A percentile compares a stretch with the other conserved stretches of the same genome.
These are phyloP conservation scores for Heracleum sosnowskyi DNA, from an alignment of 129 eudicot genomes.

Conservation along the genomic window DNA sequence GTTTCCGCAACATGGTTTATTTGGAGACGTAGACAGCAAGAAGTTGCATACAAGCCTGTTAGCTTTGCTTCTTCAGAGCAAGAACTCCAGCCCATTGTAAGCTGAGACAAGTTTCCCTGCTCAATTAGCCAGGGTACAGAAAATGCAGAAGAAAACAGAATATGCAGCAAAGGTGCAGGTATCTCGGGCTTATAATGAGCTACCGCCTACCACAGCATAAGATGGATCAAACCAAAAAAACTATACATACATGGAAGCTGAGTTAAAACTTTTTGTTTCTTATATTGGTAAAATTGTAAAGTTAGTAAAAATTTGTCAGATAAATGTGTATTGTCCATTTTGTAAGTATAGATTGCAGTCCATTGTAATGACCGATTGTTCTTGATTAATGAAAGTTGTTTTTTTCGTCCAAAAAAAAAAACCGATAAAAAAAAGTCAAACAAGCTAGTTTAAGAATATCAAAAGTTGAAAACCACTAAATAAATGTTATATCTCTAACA, in stretches of 20 bases:
- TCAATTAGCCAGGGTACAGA: not conserved
- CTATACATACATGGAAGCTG: not conserved
- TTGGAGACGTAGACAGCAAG: constrained; percentile 53
- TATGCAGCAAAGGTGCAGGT: not conserved
- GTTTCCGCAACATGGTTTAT: constrained; percentile 61
- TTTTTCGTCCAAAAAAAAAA: too few relatives aligned
- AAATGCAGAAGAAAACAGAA: not conserved
- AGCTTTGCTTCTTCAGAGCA: constrained; percentile 64
- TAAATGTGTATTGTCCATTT: not conserved
- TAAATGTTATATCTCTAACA: not conserved
- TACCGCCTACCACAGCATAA: not conserved
- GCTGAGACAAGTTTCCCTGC: constrained; percentile 2
- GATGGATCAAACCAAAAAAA: not conserved
- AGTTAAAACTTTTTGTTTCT: not conserved
- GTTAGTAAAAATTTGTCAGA: not conserved
- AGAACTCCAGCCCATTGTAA: constrained; percentile 84
- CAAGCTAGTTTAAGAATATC: too few relatives aligned
- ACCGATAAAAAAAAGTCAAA: too few relatives aligned
- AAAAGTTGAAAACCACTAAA: too few relatives aligned
- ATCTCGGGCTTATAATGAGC: not conserved
- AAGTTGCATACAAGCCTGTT: constrained; percentile 66
- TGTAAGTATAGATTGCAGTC: not conserved
- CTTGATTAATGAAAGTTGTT: too few relatives aligned
- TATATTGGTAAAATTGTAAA: not conserved
- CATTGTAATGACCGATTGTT: too few relatives aligned